Evolutionary conservation across 2,329 filamentous ascomycete species (phyloP).

Genomic region (Corniculantispora saksenae): DNA sequence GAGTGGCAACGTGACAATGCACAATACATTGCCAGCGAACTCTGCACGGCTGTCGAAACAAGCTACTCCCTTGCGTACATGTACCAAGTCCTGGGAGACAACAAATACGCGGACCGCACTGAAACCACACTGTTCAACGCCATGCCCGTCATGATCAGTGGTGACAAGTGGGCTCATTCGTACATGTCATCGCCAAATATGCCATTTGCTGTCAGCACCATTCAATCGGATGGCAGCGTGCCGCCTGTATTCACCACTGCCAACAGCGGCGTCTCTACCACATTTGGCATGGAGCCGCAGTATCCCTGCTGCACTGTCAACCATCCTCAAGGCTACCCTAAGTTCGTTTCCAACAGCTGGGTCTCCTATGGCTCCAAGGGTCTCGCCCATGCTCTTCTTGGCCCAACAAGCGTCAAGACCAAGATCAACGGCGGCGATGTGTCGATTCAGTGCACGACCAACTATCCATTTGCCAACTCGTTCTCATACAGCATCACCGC

Average conservation of each 20-base stretch:
- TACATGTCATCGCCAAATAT: slow-evolving; percentile 57
- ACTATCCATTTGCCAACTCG: slow-evolving; percentile 43
- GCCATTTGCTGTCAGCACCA: slow-evolving; percentile 46
- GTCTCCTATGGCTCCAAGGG: slow-evolving; percentile 43
- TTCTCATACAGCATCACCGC: slow-evolving; percentile 32
- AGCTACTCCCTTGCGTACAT: slow-evolving; percentile 36
- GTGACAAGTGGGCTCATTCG: slow-evolving; percentile 57
- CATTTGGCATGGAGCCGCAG: slow-evolving; percentile 51
- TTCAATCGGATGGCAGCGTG: slow-evolving; percentile 28
- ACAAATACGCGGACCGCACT: slow-evolving; percentile 49
- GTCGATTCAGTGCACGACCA: slow-evolving; percentile 46
- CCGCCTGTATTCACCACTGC: slow-evolving; percentile 48
- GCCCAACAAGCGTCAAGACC: slow-evolving; percentile 44
- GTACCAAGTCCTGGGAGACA: slow-evolving; percentile 35
- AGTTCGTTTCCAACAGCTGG: slow-evolving; percentile 52
- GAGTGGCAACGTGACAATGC: slow-evolving; percentile 40
- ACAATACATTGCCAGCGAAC: slow-evolving; percentile 39
- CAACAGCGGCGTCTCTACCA: slow-evolving; percentile 41
- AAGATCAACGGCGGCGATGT: slow-evolving; percentile 36
- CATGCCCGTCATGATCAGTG: slow-evolving; percentile 50
- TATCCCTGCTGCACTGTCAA: slow-evolving; percentile 61
- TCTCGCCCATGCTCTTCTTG: slow-evolving; percentile 51
- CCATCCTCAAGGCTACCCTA: slow-evolving; percentile 57
- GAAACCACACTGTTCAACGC: slow-evolving; percentile 58
- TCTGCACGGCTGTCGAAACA: slow-evolving; percentile 37